These are phyloP conservation scores for Tausonia pullulans DNA, from an alignment of 1,284 basidiomycete species.

Conservation along the genomic window DNA sequence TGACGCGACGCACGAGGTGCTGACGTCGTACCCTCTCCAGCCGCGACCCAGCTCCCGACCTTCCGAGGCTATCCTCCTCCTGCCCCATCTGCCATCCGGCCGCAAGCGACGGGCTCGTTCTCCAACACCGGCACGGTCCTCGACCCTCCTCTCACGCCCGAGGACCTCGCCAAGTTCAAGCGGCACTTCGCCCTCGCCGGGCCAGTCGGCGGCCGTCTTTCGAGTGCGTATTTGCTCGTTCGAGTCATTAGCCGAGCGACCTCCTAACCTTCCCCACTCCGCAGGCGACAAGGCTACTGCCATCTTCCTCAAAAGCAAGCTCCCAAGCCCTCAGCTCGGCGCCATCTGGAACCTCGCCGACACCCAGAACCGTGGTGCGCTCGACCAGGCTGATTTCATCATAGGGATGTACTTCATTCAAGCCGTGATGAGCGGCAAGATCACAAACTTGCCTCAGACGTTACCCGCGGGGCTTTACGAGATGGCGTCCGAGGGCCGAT, in stretches of 20 bases:
- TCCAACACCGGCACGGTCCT: conserved; percentile 28
- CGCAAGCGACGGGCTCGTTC: conserved; percentile 27
- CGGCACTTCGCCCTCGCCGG: conserved; percentile 70
- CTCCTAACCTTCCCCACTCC: not conserved
- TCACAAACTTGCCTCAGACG: conserved; percentile 59
- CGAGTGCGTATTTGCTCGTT: conserved; percentile 17
- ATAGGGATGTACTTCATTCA: conserved; percentile 92
- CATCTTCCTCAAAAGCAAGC: conserved; percentile 85
- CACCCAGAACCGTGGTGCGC: conserved; percentile 76
- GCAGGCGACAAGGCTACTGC: conserved; percentile 80
- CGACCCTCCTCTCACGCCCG: conserved; percentile 55
- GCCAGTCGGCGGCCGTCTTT: conserved; percentile 63
- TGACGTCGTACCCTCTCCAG: not conserved
- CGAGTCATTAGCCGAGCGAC: not conserved
- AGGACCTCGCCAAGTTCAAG: conserved; percentile 73
- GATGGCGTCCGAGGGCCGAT: conserved; percentile 50
- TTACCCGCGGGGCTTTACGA: conserved; percentile 90
- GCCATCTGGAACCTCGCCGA: conserved; percentile 96
- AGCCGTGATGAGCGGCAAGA: conserved; percentile 69
- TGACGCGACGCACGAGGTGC: not conserved
- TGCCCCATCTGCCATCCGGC: not conserved
- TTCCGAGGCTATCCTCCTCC: conserved; percentile 16
- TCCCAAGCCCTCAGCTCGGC: conserved; percentile 77
- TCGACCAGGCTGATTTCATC: conserved; percentile 87
- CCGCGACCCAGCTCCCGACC: conserved; percentile 4